Conservation (phyloP, 2,329 filamentous ascomycete genomes). For the Penicillium sp. region DNA sequence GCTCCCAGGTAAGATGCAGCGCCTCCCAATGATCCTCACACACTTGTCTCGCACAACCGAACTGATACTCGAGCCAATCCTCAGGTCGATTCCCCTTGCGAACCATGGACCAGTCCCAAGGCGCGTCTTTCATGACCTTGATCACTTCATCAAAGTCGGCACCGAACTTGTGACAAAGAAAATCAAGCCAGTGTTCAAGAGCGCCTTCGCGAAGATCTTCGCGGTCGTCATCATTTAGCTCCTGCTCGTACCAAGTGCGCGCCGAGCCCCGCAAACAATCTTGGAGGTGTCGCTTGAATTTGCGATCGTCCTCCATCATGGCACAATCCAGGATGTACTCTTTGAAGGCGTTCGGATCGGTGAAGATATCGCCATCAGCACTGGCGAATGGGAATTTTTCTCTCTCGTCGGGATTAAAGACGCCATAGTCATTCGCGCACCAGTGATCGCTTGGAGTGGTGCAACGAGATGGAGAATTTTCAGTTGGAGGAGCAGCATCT, state of each 20-base stretch:
- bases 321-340: not conserved
- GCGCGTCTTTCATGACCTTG: not conserved
- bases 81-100: not conserved
- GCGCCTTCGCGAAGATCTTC: not conserved
- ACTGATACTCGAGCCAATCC: not conserved
- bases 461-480: not conserved
- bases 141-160: not conserved
- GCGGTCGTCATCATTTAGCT: not conserved
- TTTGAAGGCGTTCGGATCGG: not conserved
- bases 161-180: not conserved
- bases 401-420: not conserved
- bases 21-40: not conserved
- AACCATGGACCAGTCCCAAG: not conserved
- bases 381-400: not conserved
- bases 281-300: not conserved
- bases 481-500: not conserved
- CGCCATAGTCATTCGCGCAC: not conserved
- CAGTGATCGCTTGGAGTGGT: not conserved
- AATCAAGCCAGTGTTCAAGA: not conserved
- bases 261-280: constrained; percentile 3
- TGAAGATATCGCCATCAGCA: not conserved
- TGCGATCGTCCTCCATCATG: not conserved
- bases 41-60: not conserved
- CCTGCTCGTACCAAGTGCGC: not conserved
- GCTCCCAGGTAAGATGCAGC: not conserved